These are phyloP conservation scores for Cladosporium sp. DNA, from an alignment of 2,329 filamentous ascomycete genomes.

Conservation along the genomic window DNA sequence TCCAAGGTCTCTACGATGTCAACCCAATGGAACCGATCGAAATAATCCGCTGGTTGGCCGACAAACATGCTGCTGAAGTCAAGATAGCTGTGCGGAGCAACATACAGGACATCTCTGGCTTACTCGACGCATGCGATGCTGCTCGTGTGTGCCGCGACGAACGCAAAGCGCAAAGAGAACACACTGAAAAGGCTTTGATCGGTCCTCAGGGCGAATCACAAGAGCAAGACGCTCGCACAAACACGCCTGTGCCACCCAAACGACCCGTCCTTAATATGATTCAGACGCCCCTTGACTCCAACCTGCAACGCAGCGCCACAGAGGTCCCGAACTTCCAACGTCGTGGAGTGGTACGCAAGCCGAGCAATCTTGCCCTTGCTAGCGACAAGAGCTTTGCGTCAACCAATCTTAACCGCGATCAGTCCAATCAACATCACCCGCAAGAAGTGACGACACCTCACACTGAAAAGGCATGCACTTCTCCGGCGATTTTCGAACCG, in stretches of 20 bases:
- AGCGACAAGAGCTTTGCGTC: not conserved
- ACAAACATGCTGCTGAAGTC: constrained; percentile 11
- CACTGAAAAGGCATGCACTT: not conserved
- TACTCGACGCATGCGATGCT: not conserved
- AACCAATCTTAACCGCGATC: constrained; percentile 18
- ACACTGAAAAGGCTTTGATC: not conserved
- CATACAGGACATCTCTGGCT: not conserved
- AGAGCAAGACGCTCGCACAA: not conserved
- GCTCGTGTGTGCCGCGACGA: not conserved
- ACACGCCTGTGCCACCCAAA: not conserved
- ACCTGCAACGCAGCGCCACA: not conserved
- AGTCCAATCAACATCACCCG: constrained; percentile 20
- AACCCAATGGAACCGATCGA: not conserved
- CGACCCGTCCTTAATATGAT: not conserved
- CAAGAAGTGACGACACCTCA: constrained; percentile 3
- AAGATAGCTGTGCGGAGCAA: constrained; percentile 4
- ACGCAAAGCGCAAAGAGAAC: not conserved
- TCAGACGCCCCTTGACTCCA: not conserved
- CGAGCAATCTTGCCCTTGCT: not conserved
- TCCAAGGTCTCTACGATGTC: not conserved
- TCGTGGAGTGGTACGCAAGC: not conserved
- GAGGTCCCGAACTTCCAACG: not conserved
- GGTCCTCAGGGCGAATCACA: not conserved
- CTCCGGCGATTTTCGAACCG: not conserved
- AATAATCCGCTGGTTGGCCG: constrained; percentile 12